Percentiles rank a stretch among this genome's conserved stretches.
These are phyloP conservation scores for Eucalyptus cloeziana DNA, from an alignment of 345 rosid species.

Conservation along the genomic window DNA sequence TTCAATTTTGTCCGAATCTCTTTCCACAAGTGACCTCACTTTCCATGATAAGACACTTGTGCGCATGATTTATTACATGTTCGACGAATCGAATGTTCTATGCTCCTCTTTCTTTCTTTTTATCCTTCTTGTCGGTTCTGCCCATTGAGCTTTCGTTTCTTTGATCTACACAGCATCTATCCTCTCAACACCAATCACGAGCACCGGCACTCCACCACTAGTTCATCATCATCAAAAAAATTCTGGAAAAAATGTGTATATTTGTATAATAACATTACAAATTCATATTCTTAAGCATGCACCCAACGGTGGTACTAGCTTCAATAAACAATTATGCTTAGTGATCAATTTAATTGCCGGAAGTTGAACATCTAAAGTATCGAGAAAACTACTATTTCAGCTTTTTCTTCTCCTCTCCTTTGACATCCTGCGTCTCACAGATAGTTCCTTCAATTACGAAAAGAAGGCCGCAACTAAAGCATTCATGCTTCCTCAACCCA, in stretches of 20 bases:
- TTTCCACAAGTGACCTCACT: background rate
- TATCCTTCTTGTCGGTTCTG: background rate
- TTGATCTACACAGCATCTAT: background rate
- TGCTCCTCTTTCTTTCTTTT: background rate
- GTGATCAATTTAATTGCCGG: background rate
- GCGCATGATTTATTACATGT: background rate
- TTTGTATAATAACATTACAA: background rate
- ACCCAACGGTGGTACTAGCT: background rate
- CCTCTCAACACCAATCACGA: background rate
- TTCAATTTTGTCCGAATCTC: background rate
- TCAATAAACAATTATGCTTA: background rate
- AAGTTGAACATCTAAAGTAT: background rate
- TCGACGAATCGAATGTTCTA: background rate
- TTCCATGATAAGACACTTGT: background rate
- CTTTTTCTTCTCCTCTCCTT: background rate
- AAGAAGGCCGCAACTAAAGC: background rate
- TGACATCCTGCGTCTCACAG: background rate
- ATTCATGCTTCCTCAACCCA: background rate
- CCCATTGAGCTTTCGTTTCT: background rate
- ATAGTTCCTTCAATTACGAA: background rate
- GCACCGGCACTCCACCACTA: background rate
- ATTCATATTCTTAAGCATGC: background rate
- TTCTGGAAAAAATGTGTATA: background rate
- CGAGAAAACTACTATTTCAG: background rate
- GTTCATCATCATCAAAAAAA: background rate